Percentiles rank a stretch among this genome's conserved stretches.
These are phyloP conservation scores for Sutorius australiensis DNA, from an alignment of 768 basidiomycete species.

Conservation along the genomic window DNA sequence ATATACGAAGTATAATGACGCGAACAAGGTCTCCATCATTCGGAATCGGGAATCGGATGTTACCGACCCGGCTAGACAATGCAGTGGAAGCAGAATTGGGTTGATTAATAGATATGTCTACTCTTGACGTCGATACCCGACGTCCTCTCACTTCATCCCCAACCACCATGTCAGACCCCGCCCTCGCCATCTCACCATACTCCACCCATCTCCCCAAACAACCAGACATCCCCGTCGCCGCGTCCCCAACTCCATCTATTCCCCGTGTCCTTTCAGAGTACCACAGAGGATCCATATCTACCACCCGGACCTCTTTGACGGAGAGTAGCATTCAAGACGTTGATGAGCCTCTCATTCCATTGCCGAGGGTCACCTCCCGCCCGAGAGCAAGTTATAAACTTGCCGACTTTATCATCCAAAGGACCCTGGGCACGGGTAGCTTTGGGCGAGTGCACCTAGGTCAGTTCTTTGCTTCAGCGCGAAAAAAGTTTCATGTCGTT, in stretches of 20 bases:
- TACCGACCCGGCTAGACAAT: constrained; percentile 24
- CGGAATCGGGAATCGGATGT: constrained; percentile 15
- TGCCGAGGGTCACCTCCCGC: constrained; percentile 39
- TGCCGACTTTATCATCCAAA: constrained; percentile 72
- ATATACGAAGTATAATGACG: constrained; percentile 17
- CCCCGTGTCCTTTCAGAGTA: constrained; percentile 41
- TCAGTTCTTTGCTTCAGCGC: constrained; percentile 25
- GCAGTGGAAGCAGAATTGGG: constrained; percentile 6
- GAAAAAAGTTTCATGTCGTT: neutral
- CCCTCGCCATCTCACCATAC: neutral
- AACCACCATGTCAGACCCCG: constrained; percentile 19
- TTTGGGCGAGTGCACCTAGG: constrained; percentile 96
- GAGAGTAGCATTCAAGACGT: constrained; percentile 44
- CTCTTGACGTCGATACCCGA: constrained; percentile 10
- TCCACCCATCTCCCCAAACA: constrained; percentile 2
- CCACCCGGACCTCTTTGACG: constrained; percentile 55
- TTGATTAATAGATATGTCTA: neutral
- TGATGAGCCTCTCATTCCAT: constrained; percentile 31
- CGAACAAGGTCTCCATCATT: constrained; percentile 10
- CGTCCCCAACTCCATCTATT: neutral
- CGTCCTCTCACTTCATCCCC: constrained; percentile 7
- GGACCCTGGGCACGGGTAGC: constrained; percentile 90
- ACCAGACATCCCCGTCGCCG: neutral
- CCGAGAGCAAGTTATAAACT: constrained; percentile 69
- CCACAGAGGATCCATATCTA: constrained; percentile 66